Evolutionary conservation across 78 protist species (phyloP).

Genomic region (Andalucia godoyi): DNA sequence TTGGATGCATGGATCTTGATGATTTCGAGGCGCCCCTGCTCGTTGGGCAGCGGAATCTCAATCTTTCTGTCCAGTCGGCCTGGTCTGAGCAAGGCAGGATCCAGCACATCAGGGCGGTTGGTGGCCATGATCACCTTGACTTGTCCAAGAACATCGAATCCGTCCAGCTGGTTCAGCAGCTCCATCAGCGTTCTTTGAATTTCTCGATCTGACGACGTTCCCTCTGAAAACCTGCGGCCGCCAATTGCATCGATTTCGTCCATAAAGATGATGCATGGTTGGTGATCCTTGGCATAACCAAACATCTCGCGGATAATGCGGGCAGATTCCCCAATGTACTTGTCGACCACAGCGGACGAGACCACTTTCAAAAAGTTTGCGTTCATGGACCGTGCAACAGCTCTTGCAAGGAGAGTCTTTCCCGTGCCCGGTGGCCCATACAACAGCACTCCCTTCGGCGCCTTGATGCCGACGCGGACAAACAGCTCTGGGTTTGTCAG

Average conservation of each 20-base stretch:
- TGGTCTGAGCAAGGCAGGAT: constrained; percentile 94
- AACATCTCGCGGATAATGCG: constrained; percentile 99
- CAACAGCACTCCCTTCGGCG: constrained; percentile 87
- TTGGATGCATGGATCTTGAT: constrained; percentile 90
- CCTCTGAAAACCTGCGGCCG: constrained; percentile 90
- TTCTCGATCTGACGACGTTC: constrained; percentile 94
- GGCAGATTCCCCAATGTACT: constrained; percentile 99
- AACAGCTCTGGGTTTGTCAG: constrained; percentile 97
- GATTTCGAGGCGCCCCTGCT: constrained; percentile 77
- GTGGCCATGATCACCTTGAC: constrained; percentile 99
- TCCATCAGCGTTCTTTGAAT: constrained; percentile 99
- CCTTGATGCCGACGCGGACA: constrained; percentile 90
- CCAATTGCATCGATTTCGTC: constrained; percentile 99
- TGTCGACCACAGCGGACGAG: constrained; percentile 95
- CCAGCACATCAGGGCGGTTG: constrained; percentile 95
- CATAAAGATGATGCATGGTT: constrained; percentile 99
- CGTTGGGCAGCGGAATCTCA: constrained; percentile 98
- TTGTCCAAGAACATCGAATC: constrained; percentile 86
- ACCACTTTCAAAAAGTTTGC: constrained; percentile 96
- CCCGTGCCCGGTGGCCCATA: constrained; percentile 94
- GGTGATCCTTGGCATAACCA: constrained; percentile 90
- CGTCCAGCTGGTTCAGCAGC: constrained; percentile 96
- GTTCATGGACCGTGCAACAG: constrained; percentile 89
- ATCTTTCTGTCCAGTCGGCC: constrained; percentile 89
- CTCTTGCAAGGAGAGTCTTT: constrained; percentile 88